phyloP scores from a whole-genome alignment of 805 yeast species.

The Brettanomyces anomalus region DNA sequence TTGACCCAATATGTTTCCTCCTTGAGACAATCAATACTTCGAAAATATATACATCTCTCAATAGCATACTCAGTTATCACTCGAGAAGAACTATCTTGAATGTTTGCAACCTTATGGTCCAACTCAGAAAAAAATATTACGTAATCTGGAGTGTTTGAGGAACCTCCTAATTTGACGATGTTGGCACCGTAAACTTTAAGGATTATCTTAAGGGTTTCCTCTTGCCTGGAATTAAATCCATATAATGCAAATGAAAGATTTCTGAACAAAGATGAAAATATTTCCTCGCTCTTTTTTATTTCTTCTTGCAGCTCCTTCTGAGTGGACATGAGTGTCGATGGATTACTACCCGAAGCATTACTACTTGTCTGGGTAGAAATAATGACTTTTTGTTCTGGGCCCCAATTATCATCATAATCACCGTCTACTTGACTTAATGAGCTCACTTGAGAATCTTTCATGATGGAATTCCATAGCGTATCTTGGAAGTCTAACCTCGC shows the following conservation, averaged over 20 bases:
- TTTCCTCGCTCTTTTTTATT: neutral
- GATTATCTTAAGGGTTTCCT: conserved; percentile 15
- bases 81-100: neutral
- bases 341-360: neutral
- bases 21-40: conserved; percentile 10
- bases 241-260: conserved; percentile 11
- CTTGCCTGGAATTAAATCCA: conserved; percentile 14
- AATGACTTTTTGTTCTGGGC: neutral
- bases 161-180: neutral
- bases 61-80: conserved; percentile 22
- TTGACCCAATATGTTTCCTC: conserved; percentile 15
- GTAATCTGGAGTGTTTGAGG: conserved; percentile 4
- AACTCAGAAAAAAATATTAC: conserved; percentile 15
- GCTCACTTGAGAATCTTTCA: conserved; percentile 9
- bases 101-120: neutral
- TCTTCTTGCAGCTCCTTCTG: neutral
- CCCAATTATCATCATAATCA: neutral
- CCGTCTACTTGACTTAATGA: neutral
- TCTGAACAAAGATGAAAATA: conserved; percentile 7
- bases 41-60: conserved; percentile 21
- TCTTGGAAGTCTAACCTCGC: conserved; percentile 15
- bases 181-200: conserved; percentile 19
- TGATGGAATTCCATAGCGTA: conserved; percentile 18
- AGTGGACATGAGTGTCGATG: neutral
- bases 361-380: neutral